Evolutionary conservation across 305 asterid genomes (phyloP).

Genomic region (Nicotiana rustica): DNA sequence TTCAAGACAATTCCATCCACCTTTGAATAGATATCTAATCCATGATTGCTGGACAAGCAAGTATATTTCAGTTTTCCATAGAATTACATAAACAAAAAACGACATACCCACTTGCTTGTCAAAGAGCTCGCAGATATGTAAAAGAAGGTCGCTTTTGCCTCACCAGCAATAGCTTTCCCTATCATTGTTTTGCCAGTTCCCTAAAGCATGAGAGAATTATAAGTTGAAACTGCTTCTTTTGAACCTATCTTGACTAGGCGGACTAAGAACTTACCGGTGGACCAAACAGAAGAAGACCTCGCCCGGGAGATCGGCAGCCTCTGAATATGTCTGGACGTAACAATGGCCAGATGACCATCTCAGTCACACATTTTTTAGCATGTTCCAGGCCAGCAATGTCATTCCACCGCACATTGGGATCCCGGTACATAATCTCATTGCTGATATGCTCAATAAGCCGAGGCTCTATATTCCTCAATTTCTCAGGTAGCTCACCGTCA

Average conservation of each 20-base stretch:
- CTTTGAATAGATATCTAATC: conserved; percentile 1
- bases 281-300: conserved; percentile 99
- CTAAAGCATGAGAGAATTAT: conserved; percentile 52
- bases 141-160: conserved; percentile 98
- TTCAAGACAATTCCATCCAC: conserved; percentile 26
- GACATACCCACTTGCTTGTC: conserved; percentile 96
- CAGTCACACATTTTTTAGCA: conserved; percentile 97
- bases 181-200: conserved; percentile 99
- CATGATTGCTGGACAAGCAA: conserved; percentile 5
- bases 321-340: conserved; percentile 93
- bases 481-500: conserved; percentile 98
- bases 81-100: neutral
- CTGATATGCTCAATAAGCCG: conserved; percentile 93
- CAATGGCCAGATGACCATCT: conserved; percentile 99
- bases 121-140: conserved; percentile 98
- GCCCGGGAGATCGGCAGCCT: conserved; percentile 99
- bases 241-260: conserved; percentile 20
- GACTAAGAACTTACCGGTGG: conserved; percentile 83
- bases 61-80: conserved; percentile 24
- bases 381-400: conserved; percentile 99
- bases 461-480: conserved; percentile 91
- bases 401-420: conserved; percentile 99
- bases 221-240: conserved; percentile 32
- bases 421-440: conserved; percentile 98
- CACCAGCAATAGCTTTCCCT: conserved; percentile 99